These are phyloP conservation scores for Aureobasidium sp. DNA, from an alignment of 2,329 filamentous ascomycete species.

Conservation along the genomic window DNA sequence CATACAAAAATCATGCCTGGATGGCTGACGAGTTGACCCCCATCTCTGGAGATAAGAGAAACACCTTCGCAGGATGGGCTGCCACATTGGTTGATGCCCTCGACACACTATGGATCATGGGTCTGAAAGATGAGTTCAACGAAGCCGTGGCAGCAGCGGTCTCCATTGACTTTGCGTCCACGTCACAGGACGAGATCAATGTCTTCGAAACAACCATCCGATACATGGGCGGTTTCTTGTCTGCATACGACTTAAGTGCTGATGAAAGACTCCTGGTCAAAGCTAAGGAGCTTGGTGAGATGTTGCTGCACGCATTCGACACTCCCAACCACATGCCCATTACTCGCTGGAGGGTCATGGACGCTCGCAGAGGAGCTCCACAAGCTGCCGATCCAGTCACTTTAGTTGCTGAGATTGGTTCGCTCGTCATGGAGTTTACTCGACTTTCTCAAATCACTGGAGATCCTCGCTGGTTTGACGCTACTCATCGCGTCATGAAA, in stretches of 20 bases:
- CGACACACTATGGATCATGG: constrained; percentile 66
- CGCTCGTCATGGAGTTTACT: constrained; percentile 40
- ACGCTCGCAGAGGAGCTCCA: constrained; percentile 27
- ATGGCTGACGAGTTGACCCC: constrained; percentile 38
- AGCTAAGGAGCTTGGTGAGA: constrained; percentile 29
- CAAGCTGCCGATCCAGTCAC: constrained; percentile 33
- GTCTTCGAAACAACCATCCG: constrained; percentile 43
- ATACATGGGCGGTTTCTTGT: constrained; percentile 28
- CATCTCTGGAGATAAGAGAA: constrained; percentile 51
- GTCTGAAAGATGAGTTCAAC: constrained; percentile 41
- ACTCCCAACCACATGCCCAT: constrained; percentile 38
- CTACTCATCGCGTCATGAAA: constrained; percentile 34
- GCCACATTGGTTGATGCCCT: constrained; percentile 74
- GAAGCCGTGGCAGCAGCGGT: constrained; percentile 35
- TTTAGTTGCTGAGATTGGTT: constrained; percentile 40
- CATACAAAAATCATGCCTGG: constrained; percentile 38
- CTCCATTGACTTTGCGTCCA: constrained; percentile 34
- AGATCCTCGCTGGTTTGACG: constrained; percentile 39
- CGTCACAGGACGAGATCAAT: constrained; percentile 33
- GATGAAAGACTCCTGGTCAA: constrained; percentile 27
- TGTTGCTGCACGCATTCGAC: constrained; percentile 41
- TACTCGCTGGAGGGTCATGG: constrained; percentile 36
- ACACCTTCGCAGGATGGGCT: constrained; percentile 86
- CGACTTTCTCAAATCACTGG: constrained; percentile 36
- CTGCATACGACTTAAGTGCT: constrained; percentile 28